These are phyloP conservation scores for Neurospora sp. DNA, from an alignment of 495 filamentous ascomycete genomes.

Conservation along the genomic window DNA sequence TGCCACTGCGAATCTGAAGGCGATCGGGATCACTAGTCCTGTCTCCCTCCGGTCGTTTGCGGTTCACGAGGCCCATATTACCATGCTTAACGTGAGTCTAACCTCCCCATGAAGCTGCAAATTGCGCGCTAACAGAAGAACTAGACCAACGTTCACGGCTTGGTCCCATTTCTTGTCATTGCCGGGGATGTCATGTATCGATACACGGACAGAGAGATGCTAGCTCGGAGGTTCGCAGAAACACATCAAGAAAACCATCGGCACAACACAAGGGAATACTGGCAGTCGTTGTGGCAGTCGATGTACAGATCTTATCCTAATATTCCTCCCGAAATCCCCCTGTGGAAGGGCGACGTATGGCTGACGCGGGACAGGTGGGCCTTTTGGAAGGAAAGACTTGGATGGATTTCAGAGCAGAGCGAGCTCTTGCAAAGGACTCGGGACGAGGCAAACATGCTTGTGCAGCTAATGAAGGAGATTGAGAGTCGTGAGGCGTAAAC, in stretches of 20 bases:
- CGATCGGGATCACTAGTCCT: too few species aligned
- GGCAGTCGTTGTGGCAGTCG: not conserved
- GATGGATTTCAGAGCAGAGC: not conserved
- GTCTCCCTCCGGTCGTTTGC: too few species aligned
- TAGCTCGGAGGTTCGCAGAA: not conserved
- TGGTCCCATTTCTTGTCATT: not conserved
- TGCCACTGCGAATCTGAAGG: too few species aligned
- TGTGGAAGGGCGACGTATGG: not conserved
- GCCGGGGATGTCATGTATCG: not conserved
- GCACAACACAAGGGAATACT: not conserved
- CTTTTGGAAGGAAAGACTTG: not conserved
- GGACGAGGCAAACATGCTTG: not conserved
- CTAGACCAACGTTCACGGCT: not conserved
- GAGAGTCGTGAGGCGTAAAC: not conserved
- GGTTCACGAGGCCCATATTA: too few species aligned
- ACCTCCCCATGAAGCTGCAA: too few species aligned
- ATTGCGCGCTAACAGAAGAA: not conserved
- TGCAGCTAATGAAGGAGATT: not conserved
- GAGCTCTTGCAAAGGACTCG: too few species aligned
- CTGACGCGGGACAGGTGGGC: not conserved
- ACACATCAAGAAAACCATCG: not conserved
- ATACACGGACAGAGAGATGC: not conserved
- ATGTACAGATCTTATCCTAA: not conserved
- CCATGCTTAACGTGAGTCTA: too few species aligned
- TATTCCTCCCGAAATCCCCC: not conserved